phyloP scores from a whole-genome alignment of 768 basidiomycete genomes.

The Termitomyces heimii region DNA sequence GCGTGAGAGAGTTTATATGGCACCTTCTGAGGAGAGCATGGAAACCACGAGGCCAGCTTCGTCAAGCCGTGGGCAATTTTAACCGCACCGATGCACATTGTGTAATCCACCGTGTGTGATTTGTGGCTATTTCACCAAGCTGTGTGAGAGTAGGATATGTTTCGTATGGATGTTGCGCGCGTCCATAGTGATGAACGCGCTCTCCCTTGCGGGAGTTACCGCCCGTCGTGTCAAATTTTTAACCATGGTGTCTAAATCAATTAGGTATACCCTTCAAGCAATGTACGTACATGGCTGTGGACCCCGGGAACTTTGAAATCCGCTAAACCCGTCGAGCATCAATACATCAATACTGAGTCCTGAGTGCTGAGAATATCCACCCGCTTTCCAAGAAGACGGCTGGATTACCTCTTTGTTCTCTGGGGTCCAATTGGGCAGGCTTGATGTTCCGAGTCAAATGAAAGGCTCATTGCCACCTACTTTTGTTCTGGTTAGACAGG shows the following conservation, averaged over 20 bases:
- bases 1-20: not conserved
- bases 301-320: constrained; percentile 1
- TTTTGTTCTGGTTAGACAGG: not conserved
- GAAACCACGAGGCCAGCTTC: constrained; percentile 3
- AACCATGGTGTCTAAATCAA: constrained; percentile 4
- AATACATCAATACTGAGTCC: not conserved
- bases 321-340: not conserved
- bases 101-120: not conserved
- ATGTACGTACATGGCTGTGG: constrained; percentile 2
- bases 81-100: not conserved
- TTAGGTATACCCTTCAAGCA: constrained; percentile 7
- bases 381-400: not conserved
- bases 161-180: not conserved
- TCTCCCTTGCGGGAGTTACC: not conserved
- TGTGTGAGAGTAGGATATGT: not conserved
- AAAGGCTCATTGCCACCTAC: not conserved
- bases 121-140: not conserved
- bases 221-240: not conserved
- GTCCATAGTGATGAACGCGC: not conserved
- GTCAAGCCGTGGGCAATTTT: not conserved
- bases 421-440: not conserved
- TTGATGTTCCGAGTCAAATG: not conserved
- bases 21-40: not conserved
- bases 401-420: not conserved
- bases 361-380: no score